Conservation (phyloP, 2,329 filamentous ascomycete species). For the Trichoderma sp. region DNA sequence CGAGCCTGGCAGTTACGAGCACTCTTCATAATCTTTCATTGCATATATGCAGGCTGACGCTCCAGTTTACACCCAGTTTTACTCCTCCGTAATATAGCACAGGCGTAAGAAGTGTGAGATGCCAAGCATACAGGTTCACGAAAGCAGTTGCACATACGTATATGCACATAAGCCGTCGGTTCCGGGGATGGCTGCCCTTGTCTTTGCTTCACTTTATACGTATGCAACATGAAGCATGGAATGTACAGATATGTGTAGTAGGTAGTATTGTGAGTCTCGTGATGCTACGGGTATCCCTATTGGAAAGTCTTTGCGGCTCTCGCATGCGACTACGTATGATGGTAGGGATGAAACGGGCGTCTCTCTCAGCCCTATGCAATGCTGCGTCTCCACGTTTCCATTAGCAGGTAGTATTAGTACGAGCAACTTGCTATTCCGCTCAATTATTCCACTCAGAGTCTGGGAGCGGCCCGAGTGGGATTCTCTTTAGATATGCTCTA, state of each 20-base stretch:
- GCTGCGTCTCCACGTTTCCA: constrained; percentile 1
- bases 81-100: neutral
- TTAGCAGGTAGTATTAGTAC: neutral
- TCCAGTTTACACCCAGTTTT: neutral
- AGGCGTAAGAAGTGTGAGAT: neutral
- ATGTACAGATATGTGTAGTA: neutral
- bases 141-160: neutral
- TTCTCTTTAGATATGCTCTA: neutral
- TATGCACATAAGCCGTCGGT: neutral
- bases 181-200: neutral
- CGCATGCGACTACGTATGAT: neutral
- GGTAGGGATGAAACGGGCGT: neutral
- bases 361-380: constrained; percentile 16
- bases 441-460: neutral
- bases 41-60: neutral
- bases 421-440: neutral
- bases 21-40: neutral
- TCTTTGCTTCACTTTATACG: neutral
- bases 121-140: neutral
- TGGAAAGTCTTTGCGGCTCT: neutral
- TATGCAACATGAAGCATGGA: neutral
- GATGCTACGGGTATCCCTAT: too few species aligned
- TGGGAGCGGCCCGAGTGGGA: neutral
- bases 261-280: neutral
- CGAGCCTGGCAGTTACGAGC: neutral